Conservation (phyloP, 805 yeast species). For the Zygosaccharomyces gambellarensis region DNA sequence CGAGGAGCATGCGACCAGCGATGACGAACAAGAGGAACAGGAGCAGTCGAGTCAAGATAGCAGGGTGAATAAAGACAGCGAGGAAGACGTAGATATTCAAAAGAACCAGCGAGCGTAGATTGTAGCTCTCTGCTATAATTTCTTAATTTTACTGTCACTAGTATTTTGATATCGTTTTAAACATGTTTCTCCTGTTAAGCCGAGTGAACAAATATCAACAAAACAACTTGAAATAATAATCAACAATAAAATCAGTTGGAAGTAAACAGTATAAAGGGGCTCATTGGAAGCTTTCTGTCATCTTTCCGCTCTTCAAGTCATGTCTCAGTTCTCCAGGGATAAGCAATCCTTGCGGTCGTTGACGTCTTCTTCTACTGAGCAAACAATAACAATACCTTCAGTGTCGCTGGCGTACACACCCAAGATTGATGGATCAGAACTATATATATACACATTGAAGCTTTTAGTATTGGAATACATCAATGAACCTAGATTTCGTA, state of each 20-base stretch:
- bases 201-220: too few relatives aligned
- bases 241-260: not conserved
- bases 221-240: too few relatives aligned
- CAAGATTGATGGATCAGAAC: conserved; percentile 17
- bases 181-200: too few relatives aligned
- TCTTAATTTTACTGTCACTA: not conserved
- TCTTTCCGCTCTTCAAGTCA: not conserved
- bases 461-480: conserved; percentile 54
- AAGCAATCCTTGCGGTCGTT: not conserved
- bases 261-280: not conserved
- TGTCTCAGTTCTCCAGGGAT: conserved; percentile 1
- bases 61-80: not conserved
- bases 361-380: conserved; percentile 11
- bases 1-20: not conserved
- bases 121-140: not conserved
- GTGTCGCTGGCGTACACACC: conserved; percentile 10
- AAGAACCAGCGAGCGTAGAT: not conserved
- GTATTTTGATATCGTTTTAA: not conserved
- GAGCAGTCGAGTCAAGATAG: not conserved
- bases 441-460: conserved; percentile 52
- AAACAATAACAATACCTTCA: conserved; percentile 7
- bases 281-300: not conserved
- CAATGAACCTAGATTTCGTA: conserved; percentile 59
- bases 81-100: not conserved
- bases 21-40: not conserved